Percentiles rank a stretch among this genome's conserved stretches.
These are phyloP conservation scores for Suhomyces yuchorum DNA, from an alignment of 1,139 yeast species.

Conservation along the genomic window DNA sequence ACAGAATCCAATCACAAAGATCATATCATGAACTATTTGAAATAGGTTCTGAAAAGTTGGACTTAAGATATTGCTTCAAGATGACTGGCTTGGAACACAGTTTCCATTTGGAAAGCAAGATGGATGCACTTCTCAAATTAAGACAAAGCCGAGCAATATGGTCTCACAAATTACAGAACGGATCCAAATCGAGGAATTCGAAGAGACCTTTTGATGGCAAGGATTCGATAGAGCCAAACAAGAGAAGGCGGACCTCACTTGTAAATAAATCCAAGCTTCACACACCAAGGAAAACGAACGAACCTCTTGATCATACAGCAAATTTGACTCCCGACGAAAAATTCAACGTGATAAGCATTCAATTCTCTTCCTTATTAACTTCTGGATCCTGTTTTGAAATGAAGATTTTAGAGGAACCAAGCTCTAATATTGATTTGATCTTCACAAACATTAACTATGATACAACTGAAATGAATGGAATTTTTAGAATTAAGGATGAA, in stretches of 20 bases:
- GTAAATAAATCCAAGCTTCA: background rate
- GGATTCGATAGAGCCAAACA: background rate
- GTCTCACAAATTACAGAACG: conserved; percentile 4
- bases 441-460: conserved; percentile 27
- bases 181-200: background rate
- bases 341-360: conserved; percentile 26
- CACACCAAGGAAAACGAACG: background rate
- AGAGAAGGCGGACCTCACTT: conserved; percentile 1
- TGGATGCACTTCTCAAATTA: conserved; percentile 8
- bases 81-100: conserved; percentile 12
- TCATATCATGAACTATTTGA: conserved; percentile 4
- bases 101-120: conserved; percentile 11
- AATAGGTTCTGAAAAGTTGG: conserved; percentile 3
- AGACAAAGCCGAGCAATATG: conserved; percentile 11
- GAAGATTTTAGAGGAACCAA: conserved; percentile 12
- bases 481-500: conserved; percentile 15
- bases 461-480: conserved; percentile 22
- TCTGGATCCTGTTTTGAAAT: conserved; percentile 24
- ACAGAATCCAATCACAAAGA: background rate
- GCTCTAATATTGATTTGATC: conserved; percentile 19
- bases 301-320: background rate
- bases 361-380: conserved; percentile 21
- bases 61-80: conserved; percentile 7
- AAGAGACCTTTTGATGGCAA: background rate
- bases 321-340: conserved; percentile 18